Evolutionary conservation across 1,284 basidiomycete species (phyloP).

Genomic region (Austroboletus niveus): DNA sequence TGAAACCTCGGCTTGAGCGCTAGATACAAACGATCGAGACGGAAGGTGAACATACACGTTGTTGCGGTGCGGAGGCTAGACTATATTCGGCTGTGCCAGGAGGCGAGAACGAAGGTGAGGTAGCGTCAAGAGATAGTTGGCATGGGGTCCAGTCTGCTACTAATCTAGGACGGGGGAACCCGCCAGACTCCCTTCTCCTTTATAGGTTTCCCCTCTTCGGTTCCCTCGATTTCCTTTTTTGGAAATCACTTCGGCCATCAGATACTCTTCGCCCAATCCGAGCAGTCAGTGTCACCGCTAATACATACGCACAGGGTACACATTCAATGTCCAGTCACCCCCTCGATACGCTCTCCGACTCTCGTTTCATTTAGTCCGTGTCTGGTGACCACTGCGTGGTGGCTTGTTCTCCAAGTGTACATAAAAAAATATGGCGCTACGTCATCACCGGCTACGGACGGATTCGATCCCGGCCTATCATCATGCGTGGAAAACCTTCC

Average conservation of each 20-base stretch:
- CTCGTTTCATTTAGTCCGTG: too few species aligned
- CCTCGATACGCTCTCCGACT: too few species aligned
- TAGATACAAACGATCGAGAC: not conserved
- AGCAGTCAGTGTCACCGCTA: not conserved
- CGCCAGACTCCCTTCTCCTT: not conserved
- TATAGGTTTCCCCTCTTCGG: not conserved
- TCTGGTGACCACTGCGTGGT: too few species aligned
- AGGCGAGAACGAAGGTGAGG: constrained; percentile 1
- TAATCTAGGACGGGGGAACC: constrained; percentile 1
- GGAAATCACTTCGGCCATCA: not conserved
- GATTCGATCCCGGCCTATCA: too few species aligned
- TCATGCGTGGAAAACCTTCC: too few species aligned
- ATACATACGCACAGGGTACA: too few species aligned
- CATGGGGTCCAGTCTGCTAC: not conserved
- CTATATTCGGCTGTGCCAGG: constrained; percentile 2
- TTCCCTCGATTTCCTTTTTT: not conserved
- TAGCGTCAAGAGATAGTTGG: not conserved
- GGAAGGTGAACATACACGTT: constrained; percentile 9
- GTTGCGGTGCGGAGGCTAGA: constrained; percentile 1
- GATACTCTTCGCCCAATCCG: not conserved
- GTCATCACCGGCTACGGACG: too few species aligned
- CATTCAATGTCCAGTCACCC: not conserved
- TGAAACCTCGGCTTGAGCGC: not conserved
- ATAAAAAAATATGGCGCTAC: too few species aligned
- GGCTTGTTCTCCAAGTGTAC: too few species aligned